A percentile compares a stretch with the other conserved stretches of the same genome.
Conservation (phyloP, 306 rosid species). For the Gastrolobium bilobum region DNA sequence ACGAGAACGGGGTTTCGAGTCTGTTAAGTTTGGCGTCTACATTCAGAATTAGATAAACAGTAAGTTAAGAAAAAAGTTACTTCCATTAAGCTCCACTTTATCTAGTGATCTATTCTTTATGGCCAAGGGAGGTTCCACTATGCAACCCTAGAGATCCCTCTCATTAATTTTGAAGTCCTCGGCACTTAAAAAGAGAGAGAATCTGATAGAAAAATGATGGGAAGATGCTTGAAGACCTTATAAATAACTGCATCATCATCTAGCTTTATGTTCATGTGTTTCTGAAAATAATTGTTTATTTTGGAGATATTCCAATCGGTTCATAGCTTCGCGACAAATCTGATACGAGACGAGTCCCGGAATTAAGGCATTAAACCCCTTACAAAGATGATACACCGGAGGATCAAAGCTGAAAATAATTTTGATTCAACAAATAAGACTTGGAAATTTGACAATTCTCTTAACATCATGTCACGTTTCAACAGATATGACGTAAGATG, state of each 20-base stretch:
- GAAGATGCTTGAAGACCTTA: not conserved
- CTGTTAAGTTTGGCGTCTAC: no score
- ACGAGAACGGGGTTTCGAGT: no score
- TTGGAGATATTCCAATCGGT: no score
- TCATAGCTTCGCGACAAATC: no score
- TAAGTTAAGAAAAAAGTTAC: not conserved
- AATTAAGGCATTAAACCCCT: no score
- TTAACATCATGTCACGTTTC: not conserved
- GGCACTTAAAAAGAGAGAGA: not conserved
- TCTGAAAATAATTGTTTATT: not conserved
- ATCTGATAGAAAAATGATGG: not conserved
- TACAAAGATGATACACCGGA: no score
- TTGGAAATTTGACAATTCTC: not conserved
- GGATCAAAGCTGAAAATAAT: not conserved
- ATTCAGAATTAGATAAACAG: no score
- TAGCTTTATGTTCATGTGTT: not conserved
- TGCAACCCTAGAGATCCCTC: not conserved
- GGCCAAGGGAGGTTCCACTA: not conserved
- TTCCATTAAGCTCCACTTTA: not conserved
- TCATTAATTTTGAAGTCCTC: not conserved
- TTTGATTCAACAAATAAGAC: slow-evolving; percentile 18
- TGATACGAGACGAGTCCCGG: no score
- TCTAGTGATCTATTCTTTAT: not conserved
- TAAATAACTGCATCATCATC: not conserved
- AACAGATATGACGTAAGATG: not conserved